Base-by-base conservation (phyloP, 2,329 filamentous ascomycete species). In the Fusarium austroafricanum region DNA sequence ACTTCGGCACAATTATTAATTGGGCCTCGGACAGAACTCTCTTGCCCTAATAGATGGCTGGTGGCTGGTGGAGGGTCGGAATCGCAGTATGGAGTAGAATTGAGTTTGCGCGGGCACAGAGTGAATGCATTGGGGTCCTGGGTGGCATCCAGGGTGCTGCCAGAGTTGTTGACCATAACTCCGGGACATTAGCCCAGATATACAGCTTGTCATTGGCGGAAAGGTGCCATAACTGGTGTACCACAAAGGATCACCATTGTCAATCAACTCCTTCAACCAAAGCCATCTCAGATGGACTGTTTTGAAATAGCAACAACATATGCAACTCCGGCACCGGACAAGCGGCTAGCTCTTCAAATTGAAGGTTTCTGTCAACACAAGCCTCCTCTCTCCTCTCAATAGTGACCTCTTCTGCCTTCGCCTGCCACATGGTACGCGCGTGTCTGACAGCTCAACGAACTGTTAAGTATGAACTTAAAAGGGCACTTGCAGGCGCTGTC, bases 401-500 rank as follows among this genome's bases (percentile, higher is more conserved):
- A 47, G 37, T 49, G 49, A 55, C 50, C 21, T 28, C 37, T 17
- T 18, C 31, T 21, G n/a, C 14, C 38, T 63, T 50, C 47, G 18
- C 42, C 37, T 47, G 50, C 61, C 46, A 61, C 56, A 66, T 64
- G 59, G 50, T 46, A 40, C 49, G 33, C 49, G 33, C 49, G 53
- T 67, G 50, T 51, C 45, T 69, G 50, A 56, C 53, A 69, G 53
- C 52, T 63, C 45, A 51, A 70, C 49, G 52, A 51, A 56, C 52
- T 65, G 33, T 5, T 9, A 63, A 67, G 66, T 58, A 49, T 20
- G 39, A 70, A 69, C 66, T 60, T 33, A 70, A 69, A 51, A 23
- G 15, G 20, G 18, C 43, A 28, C 28, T 50, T 67, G 31, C 38
- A 47, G 51, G 49, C 44, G 58, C 33, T 46, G 28, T 21, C 26